These are phyloP conservation scores for Areca catechu DNA, from an alignment of 176 grass and related monocot species.

Conservation along the genomic window DNA sequence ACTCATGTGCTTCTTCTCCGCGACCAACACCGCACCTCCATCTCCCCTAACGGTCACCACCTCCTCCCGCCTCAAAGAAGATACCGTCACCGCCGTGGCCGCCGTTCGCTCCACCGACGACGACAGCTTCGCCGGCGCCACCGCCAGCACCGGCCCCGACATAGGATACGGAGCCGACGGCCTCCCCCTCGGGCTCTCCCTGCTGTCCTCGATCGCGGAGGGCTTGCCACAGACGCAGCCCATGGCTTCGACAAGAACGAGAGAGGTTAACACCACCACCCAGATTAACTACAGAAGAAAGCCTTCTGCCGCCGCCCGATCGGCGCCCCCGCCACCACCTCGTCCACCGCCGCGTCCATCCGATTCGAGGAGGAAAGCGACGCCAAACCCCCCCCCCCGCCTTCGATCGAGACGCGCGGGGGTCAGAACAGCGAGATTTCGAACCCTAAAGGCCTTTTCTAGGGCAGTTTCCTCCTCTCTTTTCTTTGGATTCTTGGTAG, in stretches of 20 bases:
- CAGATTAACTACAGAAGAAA: no score
- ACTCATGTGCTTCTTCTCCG: slow-evolving; percentile 30
- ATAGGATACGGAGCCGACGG: not conserved
- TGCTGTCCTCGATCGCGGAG: slow-evolving; percentile 29
- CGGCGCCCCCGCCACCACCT: not conserved
- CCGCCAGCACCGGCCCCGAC: not conserved
- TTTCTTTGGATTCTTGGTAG: no score
- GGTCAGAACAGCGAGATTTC: no score
- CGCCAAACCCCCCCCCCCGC: no score
- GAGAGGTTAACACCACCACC: no score
- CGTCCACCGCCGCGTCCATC: no score
- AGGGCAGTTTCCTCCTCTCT: no score
- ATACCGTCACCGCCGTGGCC: slow-evolving; percentile 11
- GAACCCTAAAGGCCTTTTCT: no score
- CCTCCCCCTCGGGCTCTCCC: slow-evolving; percentile 15
- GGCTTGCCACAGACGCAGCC: slow-evolving; percentile 64
- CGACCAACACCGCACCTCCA: slow-evolving; percentile 18
- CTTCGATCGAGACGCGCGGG: no score
- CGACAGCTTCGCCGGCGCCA: slow-evolving; percentile 26
- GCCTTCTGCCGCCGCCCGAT: slow-evolving; percentile 7
- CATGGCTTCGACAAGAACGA: slow-evolving; percentile 21
- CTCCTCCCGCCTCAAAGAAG: slow-evolving; percentile 28
- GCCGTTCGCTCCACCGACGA: not conserved
- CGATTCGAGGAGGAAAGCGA: no score
- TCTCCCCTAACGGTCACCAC: not conserved